These are phyloP conservation scores for Dendryphion nanum DNA, from an alignment of 2,329 filamentous ascomycete genomes.

Conservation along the genomic window DNA sequence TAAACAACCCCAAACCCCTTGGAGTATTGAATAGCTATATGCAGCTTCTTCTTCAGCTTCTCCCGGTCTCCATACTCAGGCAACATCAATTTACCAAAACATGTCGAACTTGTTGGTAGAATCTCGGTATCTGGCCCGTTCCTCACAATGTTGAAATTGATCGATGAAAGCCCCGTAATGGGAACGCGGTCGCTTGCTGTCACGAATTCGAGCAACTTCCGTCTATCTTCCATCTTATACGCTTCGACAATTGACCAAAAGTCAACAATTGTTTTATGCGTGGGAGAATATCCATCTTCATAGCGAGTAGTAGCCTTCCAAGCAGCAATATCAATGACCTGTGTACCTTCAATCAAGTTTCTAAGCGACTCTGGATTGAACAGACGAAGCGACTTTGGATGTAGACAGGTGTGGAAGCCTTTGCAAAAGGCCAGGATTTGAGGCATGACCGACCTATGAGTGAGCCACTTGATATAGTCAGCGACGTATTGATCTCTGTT, in stretches of 20 bases:
- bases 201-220: constrained; percentile 84
- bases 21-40: constrained; percentile 83
- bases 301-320: constrained; percentile 73
- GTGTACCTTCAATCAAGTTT: constrained; percentile 76
- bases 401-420: constrained; percentile 76
- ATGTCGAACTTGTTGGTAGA: constrained; percentile 87
- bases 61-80: constrained; percentile 76
- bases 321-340: constrained; percentile 74
- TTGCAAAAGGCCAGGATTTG: constrained; percentile 79
- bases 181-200: constrained; percentile 90
- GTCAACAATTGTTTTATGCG: constrained; percentile 67
- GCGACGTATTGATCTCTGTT: constrained; percentile 77
- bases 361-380: constrained; percentile 58
- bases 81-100: constrained; percentile 83
- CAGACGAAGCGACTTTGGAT: constrained; percentile 62
- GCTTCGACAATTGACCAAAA: constrained; percentile 81
- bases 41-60: constrained; percentile 70
- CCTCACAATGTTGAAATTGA: constrained; percentile 80
- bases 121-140: constrained; percentile 62
- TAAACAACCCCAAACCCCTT: constrained; percentile 71
- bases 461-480: constrained; percentile 84
- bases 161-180: constrained; percentile 76
- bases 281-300: constrained; percentile 71
- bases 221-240: constrained; percentile 68
- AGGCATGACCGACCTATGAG: constrained; percentile 70